phyloP scores from a whole-genome alignment of 495 filamentous ascomycete genomes.

The Penicillium chermesinum region DNA sequence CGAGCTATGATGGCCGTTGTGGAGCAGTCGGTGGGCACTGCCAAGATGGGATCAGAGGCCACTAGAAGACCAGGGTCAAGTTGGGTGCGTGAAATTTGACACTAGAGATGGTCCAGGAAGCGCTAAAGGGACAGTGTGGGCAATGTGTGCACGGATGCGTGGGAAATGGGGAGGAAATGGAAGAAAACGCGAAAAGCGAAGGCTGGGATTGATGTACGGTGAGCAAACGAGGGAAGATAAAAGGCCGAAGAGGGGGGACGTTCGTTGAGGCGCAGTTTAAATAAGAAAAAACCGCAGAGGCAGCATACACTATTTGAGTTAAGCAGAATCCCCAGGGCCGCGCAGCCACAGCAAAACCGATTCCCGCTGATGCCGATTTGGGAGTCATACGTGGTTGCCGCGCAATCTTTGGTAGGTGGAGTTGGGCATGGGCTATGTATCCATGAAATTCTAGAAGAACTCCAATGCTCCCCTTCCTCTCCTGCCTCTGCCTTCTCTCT shows the following conservation, averaged over 20 bases:
- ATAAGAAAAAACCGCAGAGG: neutral
- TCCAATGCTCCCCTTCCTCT: no score
- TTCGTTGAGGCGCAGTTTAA: neutral
- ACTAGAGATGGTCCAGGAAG: conserved; percentile 2
- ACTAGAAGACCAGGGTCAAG: conserved; percentile 7
- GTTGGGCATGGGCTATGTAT: no score
- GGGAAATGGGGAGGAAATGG: neutral
- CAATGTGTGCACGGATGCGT: neutral
- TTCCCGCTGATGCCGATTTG: neutral
- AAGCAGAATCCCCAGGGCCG: neutral
- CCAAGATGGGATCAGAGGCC: conserved; percentile 25
- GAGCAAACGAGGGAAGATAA: neutral
- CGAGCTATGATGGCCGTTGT: conserved; percentile 21
- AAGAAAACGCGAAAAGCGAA: neutral
- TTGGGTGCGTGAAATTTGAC: conserved; percentile 5
- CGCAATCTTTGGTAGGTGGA: neutral
- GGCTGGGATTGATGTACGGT: neutral
- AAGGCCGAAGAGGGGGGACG: neutral
- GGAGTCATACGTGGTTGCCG: neutral
- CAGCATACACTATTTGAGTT: neutral
- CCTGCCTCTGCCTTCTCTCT: no score
- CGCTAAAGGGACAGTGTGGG: conserved; percentile 5
- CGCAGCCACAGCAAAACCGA: neutral
- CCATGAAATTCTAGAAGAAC: no score
- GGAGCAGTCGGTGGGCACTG: conserved; percentile 39